A percentile compares a stretch with the other conserved stretches of the same genome.
Evolutionary conservation across 257 asterid species (phyloP).

Genomic region (Nicotiana otophora): DNA sequence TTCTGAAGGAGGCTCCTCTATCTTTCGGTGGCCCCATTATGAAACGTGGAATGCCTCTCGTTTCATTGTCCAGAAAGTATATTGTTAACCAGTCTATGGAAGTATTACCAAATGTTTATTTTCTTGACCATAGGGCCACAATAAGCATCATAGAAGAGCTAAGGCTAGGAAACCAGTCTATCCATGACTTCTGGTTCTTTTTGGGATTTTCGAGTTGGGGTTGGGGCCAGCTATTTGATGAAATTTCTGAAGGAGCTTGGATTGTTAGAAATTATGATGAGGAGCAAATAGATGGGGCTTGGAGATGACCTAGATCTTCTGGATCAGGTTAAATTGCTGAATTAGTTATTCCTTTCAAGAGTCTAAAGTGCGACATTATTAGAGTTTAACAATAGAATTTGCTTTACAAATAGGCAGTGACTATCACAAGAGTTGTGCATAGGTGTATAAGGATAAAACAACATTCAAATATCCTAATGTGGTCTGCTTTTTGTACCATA

Average conservation of each 20-base stretch:
- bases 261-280: constrained; percentile 34
- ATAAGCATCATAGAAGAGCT: constrained; percentile 43
- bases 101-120: constrained; percentile 50
- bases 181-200: constrained; percentile 70
- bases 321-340: neutral
- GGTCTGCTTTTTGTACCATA: neutral
- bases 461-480: neutral
- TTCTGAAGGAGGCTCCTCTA: constrained; percentile 58
- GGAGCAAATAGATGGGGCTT: constrained; percentile 57
- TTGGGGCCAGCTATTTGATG: constrained; percentile 71
- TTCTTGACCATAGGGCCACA: constrained; percentile 50
- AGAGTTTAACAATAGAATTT: neutral
- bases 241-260: constrained; percentile 93
- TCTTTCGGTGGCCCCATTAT: constrained; percentile 84
- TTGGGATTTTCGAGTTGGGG: constrained; percentile 79
- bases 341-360: neutral
- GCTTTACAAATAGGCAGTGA: neutral
- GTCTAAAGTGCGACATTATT: neutral
- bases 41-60: constrained; percentile 73
- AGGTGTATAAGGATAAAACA: neutral
- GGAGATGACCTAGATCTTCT: constrained; percentile 13
- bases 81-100: constrained; percentile 30
- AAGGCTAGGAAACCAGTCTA: constrained; percentile 49
- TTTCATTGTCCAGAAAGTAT: constrained; percentile 46
- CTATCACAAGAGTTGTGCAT: too few species aligned